A percentile compares a stretch with the other conserved stretches of the same genome.
phyloP scores from a whole-genome alignment of 495 filamentous ascomycete species.

The Sporormia fimetaria region DNA sequence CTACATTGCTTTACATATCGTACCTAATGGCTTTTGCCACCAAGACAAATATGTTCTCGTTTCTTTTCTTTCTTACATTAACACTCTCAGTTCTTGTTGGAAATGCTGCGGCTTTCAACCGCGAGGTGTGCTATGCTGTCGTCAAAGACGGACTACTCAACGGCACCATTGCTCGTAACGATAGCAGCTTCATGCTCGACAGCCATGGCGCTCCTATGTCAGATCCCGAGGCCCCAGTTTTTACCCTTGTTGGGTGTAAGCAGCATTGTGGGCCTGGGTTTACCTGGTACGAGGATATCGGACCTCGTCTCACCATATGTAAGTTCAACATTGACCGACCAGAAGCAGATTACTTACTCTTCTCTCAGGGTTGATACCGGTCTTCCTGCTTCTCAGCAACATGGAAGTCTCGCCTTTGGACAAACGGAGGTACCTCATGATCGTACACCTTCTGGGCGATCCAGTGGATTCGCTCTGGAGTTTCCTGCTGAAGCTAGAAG shows the following conservation, averaged over 20 bases:
- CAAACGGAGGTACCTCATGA: constrained; percentile 25
- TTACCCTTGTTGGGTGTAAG: constrained; percentile 15
- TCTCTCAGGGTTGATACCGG: constrained; percentile 31
- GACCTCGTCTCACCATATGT: constrained; percentile 24
- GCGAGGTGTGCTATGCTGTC: not conserved
- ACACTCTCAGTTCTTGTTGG: no score
- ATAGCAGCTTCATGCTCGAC: constrained; percentile 7
- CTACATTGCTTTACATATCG: no score
- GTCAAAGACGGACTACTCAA: not conserved
- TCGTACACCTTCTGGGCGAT: constrained; percentile 31
- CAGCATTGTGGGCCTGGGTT: constrained; percentile 6
- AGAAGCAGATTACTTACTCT: no score
- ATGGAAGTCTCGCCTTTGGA: constrained; percentile 28
- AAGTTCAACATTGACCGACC: no score
- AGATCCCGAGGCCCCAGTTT: constrained; percentile 1
- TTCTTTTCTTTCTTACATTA: no score
- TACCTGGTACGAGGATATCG: constrained; percentile 14
- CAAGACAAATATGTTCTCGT: no score
- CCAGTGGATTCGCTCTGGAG: constrained; percentile 31
- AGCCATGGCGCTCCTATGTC: not conserved
- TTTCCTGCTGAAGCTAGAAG: constrained; percentile 26
- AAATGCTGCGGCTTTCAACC: no score
- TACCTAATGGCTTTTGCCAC: no score
- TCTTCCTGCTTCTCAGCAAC: constrained; percentile 29
- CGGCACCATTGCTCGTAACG: constrained; percentile 6